Conservation (phyloP, 2,329 filamentous ascomycete species). For the Xylaria digitata region DNA sequence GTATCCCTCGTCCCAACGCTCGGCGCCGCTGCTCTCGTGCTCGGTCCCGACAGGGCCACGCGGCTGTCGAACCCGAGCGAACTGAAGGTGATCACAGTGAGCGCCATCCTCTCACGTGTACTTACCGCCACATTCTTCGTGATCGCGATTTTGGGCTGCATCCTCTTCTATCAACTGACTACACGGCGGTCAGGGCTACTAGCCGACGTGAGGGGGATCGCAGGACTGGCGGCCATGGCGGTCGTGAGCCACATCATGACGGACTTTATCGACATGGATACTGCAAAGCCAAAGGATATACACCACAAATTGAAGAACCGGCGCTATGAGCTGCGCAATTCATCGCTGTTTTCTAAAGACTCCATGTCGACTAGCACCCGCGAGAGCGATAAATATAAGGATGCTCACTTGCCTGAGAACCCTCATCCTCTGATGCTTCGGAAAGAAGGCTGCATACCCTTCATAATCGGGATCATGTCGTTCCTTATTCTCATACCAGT, state of each 20-base stretch:
- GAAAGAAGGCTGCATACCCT: constrained; percentile 67
- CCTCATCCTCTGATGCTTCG: constrained; percentile 78
- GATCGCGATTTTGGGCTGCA: constrained; percentile 67
- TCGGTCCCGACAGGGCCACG: constrained; percentile 63
- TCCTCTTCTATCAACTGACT: constrained; percentile 71
- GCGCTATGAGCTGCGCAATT: constrained; percentile 77
- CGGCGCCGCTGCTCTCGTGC: constrained; percentile 70
- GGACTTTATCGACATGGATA: constrained; percentile 79
- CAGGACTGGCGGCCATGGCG: constrained; percentile 80
- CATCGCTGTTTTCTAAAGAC: constrained; percentile 74
- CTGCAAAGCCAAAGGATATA: constrained; percentile 73
- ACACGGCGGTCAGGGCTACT: constrained; percentile 72
- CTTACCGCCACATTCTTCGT: constrained; percentile 67
- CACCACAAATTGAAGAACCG: constrained; percentile 73
- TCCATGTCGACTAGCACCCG: constrained; percentile 56
- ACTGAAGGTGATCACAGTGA: constrained; percentile 67
- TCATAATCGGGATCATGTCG: constrained; percentile 66
- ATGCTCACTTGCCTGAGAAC: constrained; percentile 65
- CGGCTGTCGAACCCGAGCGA: constrained; percentile 56
- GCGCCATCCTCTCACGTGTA: constrained; percentile 69
- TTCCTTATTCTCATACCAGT: constrained; percentile 70
- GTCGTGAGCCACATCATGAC: constrained; percentile 77
- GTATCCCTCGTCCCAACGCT: constrained; percentile 76
- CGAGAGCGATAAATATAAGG: constrained; percentile 60
- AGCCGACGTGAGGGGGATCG: constrained; percentile 77